Evolutionary conservation across 805 yeast species (phyloP).

Genomic region (Hanseniaspora lachancei): DNA sequence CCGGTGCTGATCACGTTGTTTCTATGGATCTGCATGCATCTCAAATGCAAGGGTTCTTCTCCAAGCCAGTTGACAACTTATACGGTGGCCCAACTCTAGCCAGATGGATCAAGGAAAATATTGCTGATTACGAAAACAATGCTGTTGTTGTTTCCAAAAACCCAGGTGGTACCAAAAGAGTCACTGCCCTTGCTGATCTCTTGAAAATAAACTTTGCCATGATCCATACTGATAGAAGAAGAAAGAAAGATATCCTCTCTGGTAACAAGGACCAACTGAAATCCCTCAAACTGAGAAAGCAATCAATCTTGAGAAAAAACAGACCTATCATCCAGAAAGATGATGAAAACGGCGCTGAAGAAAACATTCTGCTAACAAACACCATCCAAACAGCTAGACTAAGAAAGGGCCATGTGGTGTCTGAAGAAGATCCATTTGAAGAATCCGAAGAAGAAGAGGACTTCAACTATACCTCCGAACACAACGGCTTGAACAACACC

Average conservation of each 20-base stretch:
- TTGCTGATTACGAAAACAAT: slow-evolving; percentile 71
- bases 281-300: slow-evolving; percentile 33
- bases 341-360: slow-evolving; percentile 43
- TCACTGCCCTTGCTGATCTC: slow-evolving; percentile 94
- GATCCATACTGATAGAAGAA: slow-evolving; percentile 96
- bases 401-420: slow-evolving; percentile 93
- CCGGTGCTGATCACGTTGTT: slow-evolving; percentile 97
- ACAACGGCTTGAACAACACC: slow-evolving; percentile 25
- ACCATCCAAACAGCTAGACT: slow-evolving; percentile 92
- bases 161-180: slow-evolving; percentile 98
- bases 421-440: slow-evolving; percentile 40
- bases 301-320: slow-evolving; percentile 35
- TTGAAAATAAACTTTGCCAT: slow-evolving; percentile 92
- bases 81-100: slow-evolving; percentile 95
- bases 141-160: slow-evolving; percentile 90
- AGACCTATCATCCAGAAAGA: slow-evolving; percentile 32
- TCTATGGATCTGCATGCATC: slow-evolving; percentile 94
- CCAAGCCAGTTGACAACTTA: slow-evolving; percentile 91
- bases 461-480: slow-evolving; percentile 16
- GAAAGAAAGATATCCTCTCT: slow-evolving; percentile 53
- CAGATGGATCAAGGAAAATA: slow-evolving; percentile 85
- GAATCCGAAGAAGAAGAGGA: slow-evolving; percentile 22
- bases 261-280: slow-evolving; percentile 30
- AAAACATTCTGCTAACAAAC: slow-evolving; percentile 54
- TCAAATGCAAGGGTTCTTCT: slow-evolving; percentile 98